These are phyloP conservation scores for Ceratocystis lukuohia DNA, from an alignment of 2,329 filamentous ascomycete species.

Conservation along the genomic window DNA sequence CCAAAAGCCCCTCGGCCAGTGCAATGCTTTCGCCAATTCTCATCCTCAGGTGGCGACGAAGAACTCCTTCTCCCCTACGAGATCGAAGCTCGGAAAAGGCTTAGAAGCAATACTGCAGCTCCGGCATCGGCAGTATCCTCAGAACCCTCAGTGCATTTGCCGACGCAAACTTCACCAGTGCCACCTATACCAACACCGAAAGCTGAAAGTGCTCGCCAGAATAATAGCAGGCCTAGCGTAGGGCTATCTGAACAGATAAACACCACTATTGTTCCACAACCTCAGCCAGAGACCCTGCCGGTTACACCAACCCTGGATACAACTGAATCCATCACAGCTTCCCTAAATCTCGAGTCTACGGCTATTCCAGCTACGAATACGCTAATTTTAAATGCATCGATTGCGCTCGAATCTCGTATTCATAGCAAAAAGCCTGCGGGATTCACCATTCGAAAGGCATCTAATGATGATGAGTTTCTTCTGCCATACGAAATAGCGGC, in stretches of 20 bases:
- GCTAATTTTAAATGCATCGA: background rate
- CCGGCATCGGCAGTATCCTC: background rate
- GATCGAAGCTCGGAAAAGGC: conserved; percentile 11
- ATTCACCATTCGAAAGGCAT: conserved; percentile 13
- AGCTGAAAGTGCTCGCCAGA: no score
- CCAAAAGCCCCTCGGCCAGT: background rate
- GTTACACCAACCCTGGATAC: background rate
- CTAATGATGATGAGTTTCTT: conserved; percentile 11
- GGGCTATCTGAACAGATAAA: conserved; percentile 7
- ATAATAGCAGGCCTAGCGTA: background rate
- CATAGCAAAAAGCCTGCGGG: background rate
- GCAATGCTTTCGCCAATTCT: conserved; percentile 1
- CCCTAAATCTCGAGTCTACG: background rate
- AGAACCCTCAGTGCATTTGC: background rate
- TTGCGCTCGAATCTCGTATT: background rate
- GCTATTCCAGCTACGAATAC: background rate
- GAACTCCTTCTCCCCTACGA: conserved; percentile 15
- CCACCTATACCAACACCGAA: background rate
- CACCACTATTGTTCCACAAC: background rate
- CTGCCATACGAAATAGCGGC: conserved; percentile 11
- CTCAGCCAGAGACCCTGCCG: background rate
- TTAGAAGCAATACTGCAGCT: background rate
- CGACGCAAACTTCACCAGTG: background rate
- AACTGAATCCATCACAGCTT: background rate
- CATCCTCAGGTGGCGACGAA: conserved; percentile 6